Percentiles rank a stretch among this genome's conserved stretches.
Evolutionary conservation across 2,329 filamentous ascomycete genomes (phyloP).

Genomic region (Colletotrichum sojae): DNA sequence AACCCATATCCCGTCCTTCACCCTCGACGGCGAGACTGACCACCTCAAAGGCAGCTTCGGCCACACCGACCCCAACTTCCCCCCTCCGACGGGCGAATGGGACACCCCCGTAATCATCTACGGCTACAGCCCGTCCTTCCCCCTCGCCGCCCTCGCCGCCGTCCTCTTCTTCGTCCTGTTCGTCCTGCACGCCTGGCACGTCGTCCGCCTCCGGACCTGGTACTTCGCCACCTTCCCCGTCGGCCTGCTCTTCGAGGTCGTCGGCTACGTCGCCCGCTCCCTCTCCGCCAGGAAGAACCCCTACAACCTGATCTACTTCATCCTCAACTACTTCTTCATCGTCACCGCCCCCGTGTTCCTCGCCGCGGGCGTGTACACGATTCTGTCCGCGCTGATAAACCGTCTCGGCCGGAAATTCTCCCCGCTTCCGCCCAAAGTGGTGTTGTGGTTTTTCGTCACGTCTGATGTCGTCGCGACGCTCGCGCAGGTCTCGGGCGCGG

Average conservation of each 20-base stretch:
- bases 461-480: slow-evolving; percentile 68
- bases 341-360: slow-evolving; percentile 72
- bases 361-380: slow-evolving; percentile 69
- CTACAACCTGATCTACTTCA: slow-evolving; percentile 68
- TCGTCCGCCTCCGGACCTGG: slow-evolving; percentile 56
- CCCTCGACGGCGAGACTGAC: slow-evolving; percentile 19
- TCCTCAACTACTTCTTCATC: slow-evolving; percentile 73
- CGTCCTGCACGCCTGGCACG: slow-evolving; percentile 53
- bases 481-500: slow-evolving; percentile 68
- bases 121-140: slow-evolving; percentile 63
- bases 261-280: slow-evolving; percentile 64
- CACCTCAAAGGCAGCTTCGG: slow-evolving; percentile 43
- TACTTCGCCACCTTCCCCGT: slow-evolving; percentile 62
- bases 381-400: slow-evolving; percentile 65
- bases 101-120: slow-evolving; percentile 66
- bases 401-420: slow-evolving; percentile 59
- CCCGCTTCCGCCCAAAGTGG: slow-evolving; percentile 59
- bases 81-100: slow-evolving; percentile 60
- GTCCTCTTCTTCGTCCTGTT: slow-evolving; percentile 60
- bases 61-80: slow-evolving; percentile 67
- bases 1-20: fast-evolving
- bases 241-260: slow-evolving; percentile 62
- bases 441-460: slow-evolving; percentile 68
- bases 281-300: slow-evolving; percentile 65
- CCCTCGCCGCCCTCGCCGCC: slow-evolving; percentile 58